Evolutionary conservation across 371 early-diverging fungal species (phyloP).

Genomic region (Haplosporangium sp.): DNA sequence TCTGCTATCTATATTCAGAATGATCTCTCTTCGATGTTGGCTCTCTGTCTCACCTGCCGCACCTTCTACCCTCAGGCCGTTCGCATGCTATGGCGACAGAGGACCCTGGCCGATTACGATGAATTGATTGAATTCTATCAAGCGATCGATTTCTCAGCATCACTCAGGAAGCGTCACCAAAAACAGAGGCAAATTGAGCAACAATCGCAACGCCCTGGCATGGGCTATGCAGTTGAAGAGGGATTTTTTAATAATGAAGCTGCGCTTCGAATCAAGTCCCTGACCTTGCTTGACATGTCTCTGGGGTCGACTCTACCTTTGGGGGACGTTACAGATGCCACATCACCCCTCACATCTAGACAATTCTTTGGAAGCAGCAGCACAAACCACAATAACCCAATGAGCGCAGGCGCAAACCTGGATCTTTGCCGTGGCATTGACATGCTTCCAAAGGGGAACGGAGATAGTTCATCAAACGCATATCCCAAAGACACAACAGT

Average conservation of each 20-base stretch:
- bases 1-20: constrained; percentile 47
- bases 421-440: constrained; percentile 43
- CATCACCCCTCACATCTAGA: constrained; percentile 17
- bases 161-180: constrained; percentile 39
- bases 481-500: constrained; percentile 17
- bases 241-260: constrained; percentile 46
- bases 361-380: constrained; percentile 50
- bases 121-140: constrained; percentile 47
- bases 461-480: neutral
- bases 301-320: constrained; percentile 25
- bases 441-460: constrained; percentile 11
- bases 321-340: constrained; percentile 9
- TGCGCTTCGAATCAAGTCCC: constrained; percentile 49
- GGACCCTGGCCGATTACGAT: constrained; percentile 47
- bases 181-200: constrained; percentile 35
- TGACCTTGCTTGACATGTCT: constrained; percentile 49
- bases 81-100: constrained; percentile 52
- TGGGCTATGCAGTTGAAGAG: constrained; percentile 42
- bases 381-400: constrained; percentile 6
- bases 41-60: constrained; percentile 50
- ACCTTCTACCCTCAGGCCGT: constrained; percentile 53
- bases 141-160: constrained; percentile 48
- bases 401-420: constrained; percentile 16
- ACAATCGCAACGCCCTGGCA: constrained; percentile 12
- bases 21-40: constrained; percentile 37